These are phyloP conservation scores for Globisporangium barbulae DNA, from an alignment of 352 stramenopile species.

Conservation along the genomic window DNA sequence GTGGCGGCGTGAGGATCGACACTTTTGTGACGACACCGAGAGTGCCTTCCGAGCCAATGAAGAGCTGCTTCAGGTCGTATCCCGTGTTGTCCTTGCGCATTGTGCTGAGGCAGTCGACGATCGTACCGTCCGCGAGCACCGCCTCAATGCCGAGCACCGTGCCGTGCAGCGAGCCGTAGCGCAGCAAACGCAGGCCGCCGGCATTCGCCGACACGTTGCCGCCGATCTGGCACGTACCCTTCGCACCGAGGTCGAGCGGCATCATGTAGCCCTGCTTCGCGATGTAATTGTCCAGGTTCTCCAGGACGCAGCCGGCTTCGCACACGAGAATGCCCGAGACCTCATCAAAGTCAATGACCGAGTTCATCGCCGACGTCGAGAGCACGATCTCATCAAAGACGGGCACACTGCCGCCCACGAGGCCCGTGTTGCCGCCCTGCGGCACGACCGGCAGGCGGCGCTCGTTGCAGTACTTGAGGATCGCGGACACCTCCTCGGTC, in stretches of 20 bases:
- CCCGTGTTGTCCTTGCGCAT: conserved; percentile 98
- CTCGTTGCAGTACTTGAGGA: conserved; percentile 93
- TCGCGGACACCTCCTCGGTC: conserved; percentile 80
- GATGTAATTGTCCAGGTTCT: conserved; percentile 90
- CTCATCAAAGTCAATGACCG: conserved; percentile 89
- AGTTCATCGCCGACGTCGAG: conserved; percentile 90
- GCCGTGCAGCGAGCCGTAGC: conserved; percentile 94
- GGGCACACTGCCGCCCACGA: conserved; percentile 93
- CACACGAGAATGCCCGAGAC: conserved; percentile 79
- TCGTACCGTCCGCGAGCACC: conserved; percentile 89
- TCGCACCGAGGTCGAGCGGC: conserved; percentile 96
- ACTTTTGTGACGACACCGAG: conserved; percentile 95
- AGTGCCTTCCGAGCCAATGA: conserved; percentile 96
- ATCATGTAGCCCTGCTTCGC: conserved; percentile 88
- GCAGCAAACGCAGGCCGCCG: conserved; percentile 91
- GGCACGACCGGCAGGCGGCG: conserved; percentile 89
- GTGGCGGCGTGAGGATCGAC: conserved; percentile 69
- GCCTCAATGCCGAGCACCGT: conserved; percentile 94
- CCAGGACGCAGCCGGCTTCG: conserved; percentile 93
- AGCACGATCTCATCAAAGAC: conserved; percentile 94
- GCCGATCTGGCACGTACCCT: conserved; percentile 97
- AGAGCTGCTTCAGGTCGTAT: conserved; percentile 96
- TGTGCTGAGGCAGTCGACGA: conserved; percentile 89
- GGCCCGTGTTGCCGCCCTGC: conserved; percentile 96
- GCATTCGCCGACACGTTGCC: conserved; percentile 96